These are phyloP conservation scores for Tripterygium wilfordii DNA, from an alignment of 177 flowering plant species.

Conservation along the genomic window DNA sequence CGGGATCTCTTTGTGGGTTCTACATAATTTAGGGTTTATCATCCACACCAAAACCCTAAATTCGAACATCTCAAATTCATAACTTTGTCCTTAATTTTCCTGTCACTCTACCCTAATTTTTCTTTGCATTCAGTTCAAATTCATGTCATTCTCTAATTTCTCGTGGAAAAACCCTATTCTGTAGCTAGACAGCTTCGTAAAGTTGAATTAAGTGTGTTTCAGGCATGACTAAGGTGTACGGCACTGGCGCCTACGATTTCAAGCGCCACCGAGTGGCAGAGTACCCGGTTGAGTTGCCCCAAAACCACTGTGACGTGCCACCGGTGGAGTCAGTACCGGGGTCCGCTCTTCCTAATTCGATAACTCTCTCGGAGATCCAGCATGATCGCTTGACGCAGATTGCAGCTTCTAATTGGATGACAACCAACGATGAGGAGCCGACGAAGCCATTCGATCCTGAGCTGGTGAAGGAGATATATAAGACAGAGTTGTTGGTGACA, in stretches of 20 bases:
- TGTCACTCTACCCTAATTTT: too few relatives aligned
- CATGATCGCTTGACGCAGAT: slow-evolving; percentile 75
- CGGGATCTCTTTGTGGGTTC: too few relatives aligned
- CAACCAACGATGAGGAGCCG: slow-evolving; percentile 14
- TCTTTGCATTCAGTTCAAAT: too few relatives aligned
- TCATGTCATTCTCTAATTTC: too few relatives aligned
- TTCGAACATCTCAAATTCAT: too few relatives aligned
- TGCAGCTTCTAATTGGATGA: slow-evolving; percentile 72
- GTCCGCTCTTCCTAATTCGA: slow-evolving; percentile 41
- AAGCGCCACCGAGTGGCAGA: slow-evolving; percentile 90
- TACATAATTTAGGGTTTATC: too few relatives aligned
- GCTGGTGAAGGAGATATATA: slow-evolving; percentile 78
- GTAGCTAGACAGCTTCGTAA: too few relatives aligned
- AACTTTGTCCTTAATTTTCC: too few relatives aligned
- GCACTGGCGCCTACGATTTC: slow-evolving; percentile 81
- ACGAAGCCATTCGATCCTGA: slow-evolving; percentile 45
- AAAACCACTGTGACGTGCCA: slow-evolving; percentile 21
- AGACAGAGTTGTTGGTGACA: slow-evolving; percentile 61
- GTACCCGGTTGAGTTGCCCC: slow-evolving; percentile 49
- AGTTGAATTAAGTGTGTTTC: too few relatives aligned
- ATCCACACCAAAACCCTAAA: too few relatives aligned
- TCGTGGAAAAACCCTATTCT: too few relatives aligned
- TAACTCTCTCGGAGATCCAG: slow-evolving; percentile 78
- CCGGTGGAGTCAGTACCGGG: slow-evolving; percentile 45
- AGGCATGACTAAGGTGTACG: slow-evolving; percentile 85